Evolutionary conservation across 306 rosid species (phyloP).

Genomic region (Lithocarpus polystachyus): DNA sequence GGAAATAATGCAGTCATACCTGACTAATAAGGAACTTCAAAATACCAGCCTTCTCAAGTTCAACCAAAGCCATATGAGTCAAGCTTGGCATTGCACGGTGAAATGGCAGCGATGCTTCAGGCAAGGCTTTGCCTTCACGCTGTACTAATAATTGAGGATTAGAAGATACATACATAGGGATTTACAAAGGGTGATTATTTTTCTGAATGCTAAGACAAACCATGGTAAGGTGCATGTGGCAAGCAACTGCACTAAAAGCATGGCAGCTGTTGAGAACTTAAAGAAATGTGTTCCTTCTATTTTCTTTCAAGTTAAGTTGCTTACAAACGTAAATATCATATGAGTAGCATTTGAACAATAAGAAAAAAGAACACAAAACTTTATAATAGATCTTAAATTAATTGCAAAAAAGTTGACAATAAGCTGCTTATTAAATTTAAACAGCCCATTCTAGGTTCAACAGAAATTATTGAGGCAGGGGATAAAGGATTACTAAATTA

Average conservation of each 20-base stretch:
- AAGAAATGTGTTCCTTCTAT: background rate
- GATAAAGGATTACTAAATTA: constrained; percentile 9
- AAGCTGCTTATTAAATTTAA: background rate
- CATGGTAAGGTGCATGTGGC: background rate
- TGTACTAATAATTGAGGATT: constrained; percentile 36
- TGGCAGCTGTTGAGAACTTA: background rate
- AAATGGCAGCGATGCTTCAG: constrained; percentile 95
- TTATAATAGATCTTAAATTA: background rate
- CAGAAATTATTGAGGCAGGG: constrained; percentile 1
- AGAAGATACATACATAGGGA: constrained; percentile 14
- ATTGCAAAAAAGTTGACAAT: constrained; percentile 3
- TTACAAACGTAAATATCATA: background rate
- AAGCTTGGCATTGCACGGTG: constrained; percentile 93
- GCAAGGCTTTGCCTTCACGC: constrained; percentile 98
- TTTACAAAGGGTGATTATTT: background rate
- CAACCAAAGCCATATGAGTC: constrained; percentile 95
- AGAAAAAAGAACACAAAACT: background rate
- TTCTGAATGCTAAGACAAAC: background rate
- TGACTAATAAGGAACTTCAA: constrained; percentile 90
- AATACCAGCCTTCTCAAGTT: constrained; percentile 77
- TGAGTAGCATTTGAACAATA: background rate
- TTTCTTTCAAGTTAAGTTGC: background rate
- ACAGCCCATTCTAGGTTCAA: constrained; percentile 9
- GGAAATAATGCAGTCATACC: constrained; percentile 38
- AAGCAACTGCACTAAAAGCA: background rate